Conservation (phyloP, 345 rosid species). For the Mercurialis annua region DNA sequence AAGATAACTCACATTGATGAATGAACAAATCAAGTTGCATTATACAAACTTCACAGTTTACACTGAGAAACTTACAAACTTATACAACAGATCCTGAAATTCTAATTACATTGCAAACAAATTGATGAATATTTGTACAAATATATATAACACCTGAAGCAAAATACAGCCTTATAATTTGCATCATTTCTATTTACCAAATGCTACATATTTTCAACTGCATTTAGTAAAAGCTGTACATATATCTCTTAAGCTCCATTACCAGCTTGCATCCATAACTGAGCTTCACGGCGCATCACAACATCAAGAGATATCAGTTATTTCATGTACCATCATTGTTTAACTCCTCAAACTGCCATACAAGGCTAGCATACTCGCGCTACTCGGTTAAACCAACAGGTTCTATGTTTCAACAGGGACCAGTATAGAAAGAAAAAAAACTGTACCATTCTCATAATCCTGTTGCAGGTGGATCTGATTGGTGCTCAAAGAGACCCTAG, state of each 20-base stretch:
- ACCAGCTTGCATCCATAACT: neutral
- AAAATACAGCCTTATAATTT: neutral
- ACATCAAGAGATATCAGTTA: neutral
- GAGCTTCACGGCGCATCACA: neutral
- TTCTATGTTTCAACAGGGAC: too few species aligned
- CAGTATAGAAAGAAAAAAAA: neutral
- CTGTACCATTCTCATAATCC: neutral
- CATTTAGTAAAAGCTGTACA: neutral
- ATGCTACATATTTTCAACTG: neutral
- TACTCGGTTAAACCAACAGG: neutral
- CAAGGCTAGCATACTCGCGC: neutral
- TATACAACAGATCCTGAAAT: neutral
- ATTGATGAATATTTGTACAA: neutral
- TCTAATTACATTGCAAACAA: neutral
- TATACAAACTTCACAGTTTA: neutral
- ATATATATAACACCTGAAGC: neutral
- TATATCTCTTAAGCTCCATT: neutral
- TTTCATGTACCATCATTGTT: neutral
- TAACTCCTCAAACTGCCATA: neutral
- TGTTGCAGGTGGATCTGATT: too few species aligned
- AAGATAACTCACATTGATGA: too few species aligned
- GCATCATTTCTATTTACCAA: neutral
- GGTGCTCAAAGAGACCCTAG: too few species aligned
- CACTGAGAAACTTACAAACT: neutral
- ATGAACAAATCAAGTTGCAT: neutral